Base-by-base conservation (phyloP, 257 asterid species). In the Apocynum venetum region DNA sequence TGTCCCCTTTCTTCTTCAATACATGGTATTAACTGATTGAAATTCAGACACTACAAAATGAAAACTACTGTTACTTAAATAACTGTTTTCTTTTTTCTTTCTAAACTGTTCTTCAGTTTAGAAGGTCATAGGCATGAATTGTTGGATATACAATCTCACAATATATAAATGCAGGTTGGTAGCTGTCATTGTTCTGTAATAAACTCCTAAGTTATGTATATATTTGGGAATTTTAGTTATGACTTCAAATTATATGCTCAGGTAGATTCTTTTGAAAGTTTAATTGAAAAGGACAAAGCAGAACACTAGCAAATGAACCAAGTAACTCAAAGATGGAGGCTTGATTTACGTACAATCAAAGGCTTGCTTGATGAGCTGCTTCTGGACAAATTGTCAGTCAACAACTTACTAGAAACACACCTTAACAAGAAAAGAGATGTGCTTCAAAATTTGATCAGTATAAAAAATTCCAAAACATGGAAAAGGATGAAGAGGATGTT, bases 301-400 rank as follows among this genome's bases (percentile, higher is more conserved):
- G 56, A 77, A 17, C 17, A 66, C 10, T 53, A 56, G 48, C 61
- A 44, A 49, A 46, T 11, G 8, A 59, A 65, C 43, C 38, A 44
- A 71, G 74, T 31, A 40, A 43, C 59, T 75, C 52, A 63, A 71
- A 44, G 53, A 47, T 12, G 67, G 11, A 65, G 36, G 9, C 53
- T 49, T 17, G 46, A 76, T 63, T 82, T 74, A 76, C 91, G 57
- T 88, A 91, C 98, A 90, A 72, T 84, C 69, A 80, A 83, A 65
- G 78, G 76, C 82, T 82, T 86, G 73, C 88, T 81, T 73, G 90
- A 86, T 59, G 89, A 84, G 60, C 63, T 61, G 78, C 76, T 74
- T 77, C 81, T 74, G 71, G 71, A 84, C 80, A 9, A 79, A 78
- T 84, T 64, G 51, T 85, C 87, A 84, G 74, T 85, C 74, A 57